Conservation (phyloP, 2,329 filamentous ascomycete species). For the Gaeumannomyces tritici region DNA sequence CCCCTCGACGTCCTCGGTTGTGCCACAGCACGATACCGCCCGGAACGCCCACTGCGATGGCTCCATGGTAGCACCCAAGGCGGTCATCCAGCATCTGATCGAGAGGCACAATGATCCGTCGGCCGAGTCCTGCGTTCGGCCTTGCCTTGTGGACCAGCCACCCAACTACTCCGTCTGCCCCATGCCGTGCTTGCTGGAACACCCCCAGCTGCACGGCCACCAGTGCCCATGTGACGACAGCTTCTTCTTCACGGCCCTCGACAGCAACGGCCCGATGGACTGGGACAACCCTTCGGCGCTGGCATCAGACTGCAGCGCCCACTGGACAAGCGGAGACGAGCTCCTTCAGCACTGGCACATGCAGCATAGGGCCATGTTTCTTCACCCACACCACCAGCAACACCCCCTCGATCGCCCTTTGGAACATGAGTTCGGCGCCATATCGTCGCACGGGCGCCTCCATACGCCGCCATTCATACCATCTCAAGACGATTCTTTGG, state of each 20-base stretch:
- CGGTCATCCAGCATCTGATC: neutral
- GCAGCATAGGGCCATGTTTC: neutral
- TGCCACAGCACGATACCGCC: neutral
- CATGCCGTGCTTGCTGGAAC: neutral
- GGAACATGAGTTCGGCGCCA: neutral
- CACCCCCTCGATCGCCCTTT: neutral
- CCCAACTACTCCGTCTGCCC: neutral
- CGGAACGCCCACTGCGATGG: neutral
- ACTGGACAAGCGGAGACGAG: conserved; percentile 3
- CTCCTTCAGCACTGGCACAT: conserved; percentile 3
- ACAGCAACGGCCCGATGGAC: neutral
- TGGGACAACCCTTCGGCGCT: neutral
- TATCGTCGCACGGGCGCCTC: neutral
- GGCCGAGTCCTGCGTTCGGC: neutral
- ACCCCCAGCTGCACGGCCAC: conserved; percentile 1
- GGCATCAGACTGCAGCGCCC: neutral
- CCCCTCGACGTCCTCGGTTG: neutral
- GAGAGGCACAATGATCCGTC: neutral
- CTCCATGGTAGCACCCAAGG: neutral
- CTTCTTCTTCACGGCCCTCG: neutral
- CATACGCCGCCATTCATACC: neutral
- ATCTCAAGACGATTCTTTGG: neutral
- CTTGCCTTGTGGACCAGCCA: conserved; percentile 2
- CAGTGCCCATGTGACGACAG: neutral
- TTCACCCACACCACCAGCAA: neutral